Conservation (phyloP, 116 monocot species). For the Papilionanthe hybrid region DNA sequence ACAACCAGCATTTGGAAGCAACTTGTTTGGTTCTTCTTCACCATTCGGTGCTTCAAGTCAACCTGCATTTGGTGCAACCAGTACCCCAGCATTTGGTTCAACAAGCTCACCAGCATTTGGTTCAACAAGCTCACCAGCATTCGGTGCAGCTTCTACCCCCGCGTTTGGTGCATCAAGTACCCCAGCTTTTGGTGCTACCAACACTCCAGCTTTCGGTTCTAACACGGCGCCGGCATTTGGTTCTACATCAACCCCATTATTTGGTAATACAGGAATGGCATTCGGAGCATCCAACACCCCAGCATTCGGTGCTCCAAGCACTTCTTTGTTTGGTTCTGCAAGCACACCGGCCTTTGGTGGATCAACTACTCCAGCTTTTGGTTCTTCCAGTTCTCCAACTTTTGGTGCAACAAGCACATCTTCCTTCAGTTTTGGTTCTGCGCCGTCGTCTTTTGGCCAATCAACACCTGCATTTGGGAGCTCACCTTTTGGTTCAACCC, state of each 20-base stretch:
- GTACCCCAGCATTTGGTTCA: conserved; percentile 41
- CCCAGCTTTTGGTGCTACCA: conserved; percentile 55
- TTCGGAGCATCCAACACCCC: conserved; percentile 57
- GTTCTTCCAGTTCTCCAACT: conserved; percentile 46
- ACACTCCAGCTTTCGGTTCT: conserved; percentile 25
- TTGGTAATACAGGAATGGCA: conserved; percentile 36
- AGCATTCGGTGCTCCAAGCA: conserved; percentile 61
- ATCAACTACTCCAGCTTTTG: conserved; percentile 51
- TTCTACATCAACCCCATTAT: conserved; percentile 36
- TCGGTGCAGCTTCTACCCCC: conserved; percentile 46
- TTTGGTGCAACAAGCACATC: conserved; percentile 56
- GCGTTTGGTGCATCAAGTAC: conserved; percentile 13
- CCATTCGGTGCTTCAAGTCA: conserved; percentile 73
- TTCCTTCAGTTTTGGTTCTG: conserved; percentile 66
- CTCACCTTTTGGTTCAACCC: conserved; percentile 62
- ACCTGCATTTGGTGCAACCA: conserved; percentile 52
- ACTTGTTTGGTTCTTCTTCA: conserved; percentile 68
- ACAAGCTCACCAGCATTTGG: conserved; percentile 45
- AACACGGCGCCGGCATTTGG: conserved; percentile 40
- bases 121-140: conserved; percentile 34
- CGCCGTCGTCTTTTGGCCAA: conserved; percentile 82
- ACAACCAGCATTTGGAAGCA: conserved; percentile 90
- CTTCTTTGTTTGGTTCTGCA: conserved; percentile 47
- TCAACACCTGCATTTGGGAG: conserved; percentile 66
- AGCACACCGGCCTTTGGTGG: conserved; percentile 54